Conservation (phyloP, 805 yeast species). For the Debaryomyces tyrocola region DNA sequence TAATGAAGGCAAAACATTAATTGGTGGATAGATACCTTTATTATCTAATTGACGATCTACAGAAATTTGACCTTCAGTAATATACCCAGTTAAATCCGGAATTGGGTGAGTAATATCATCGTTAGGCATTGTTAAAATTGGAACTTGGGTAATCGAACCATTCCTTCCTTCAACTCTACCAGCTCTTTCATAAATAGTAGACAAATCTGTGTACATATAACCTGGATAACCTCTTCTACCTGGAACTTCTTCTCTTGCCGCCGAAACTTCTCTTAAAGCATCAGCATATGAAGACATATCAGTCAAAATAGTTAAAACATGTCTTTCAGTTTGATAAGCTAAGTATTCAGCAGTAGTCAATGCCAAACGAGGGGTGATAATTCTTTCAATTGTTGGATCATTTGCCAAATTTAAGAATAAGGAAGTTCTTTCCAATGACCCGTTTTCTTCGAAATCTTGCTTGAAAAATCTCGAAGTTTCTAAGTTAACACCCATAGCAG, state of each 20-base stretch:
- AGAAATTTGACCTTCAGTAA: conserved; percentile 98
- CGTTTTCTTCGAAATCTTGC: conserved; percentile 99
- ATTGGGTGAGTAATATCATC: conserved; percentile 99
- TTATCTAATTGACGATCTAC: conserved; percentile 95
- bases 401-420: conserved; percentile 96
- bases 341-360: conserved; percentile 97
- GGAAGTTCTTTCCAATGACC: conserved; percentile 96
- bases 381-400: conserved; percentile 99
- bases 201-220: conserved; percentile 99
- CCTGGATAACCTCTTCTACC: conserved; percentile 99
- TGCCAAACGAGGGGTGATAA: conserved; percentile 98
- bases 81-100: conserved; percentile 99
- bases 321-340: conserved; percentile 99
- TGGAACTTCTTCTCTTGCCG: conserved; percentile 99
- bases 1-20: conserved; percentile 94
- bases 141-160: conserved; percentile 98
- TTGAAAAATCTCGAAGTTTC: conserved; percentile 98
- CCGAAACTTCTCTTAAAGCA: conserved; percentile 98
- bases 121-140: conserved; percentile 98
- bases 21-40: conserved; percentile 98
- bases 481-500: conserved; percentile 99
- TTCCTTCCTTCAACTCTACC: conserved; percentile 99
- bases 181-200: conserved; percentile 98
- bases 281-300: conserved; percentile 99
- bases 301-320: conserved; percentile 94